A percentile compares a stretch with the other conserved stretches of the same genome.
Evolutionary conservation across 2,329 filamentous ascomycete species (phyloP).

Genomic region (Fusarium cicatricum): DNA sequence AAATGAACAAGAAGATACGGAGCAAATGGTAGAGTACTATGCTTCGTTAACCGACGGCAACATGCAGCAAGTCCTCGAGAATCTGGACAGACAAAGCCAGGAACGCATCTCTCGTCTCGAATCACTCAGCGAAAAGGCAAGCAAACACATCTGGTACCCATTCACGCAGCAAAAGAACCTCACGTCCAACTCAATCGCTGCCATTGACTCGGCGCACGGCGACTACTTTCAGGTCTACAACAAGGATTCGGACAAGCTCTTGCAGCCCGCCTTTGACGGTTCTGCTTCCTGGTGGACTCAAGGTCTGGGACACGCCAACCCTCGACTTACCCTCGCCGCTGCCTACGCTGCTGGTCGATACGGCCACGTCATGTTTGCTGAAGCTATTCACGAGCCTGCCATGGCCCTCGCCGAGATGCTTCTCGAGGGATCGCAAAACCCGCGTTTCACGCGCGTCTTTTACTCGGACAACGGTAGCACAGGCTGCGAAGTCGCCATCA

Average conservation of each 20-base stretch:
- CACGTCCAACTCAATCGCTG: slow-evolving; percentile 68
- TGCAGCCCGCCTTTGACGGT: slow-evolving; percentile 75
- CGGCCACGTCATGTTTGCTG: slow-evolving; percentile 89
- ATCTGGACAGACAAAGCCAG: slow-evolving; percentile 62
- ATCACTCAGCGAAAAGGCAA: slow-evolving; percentile 67
- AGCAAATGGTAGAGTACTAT: slow-evolving; percentile 73
- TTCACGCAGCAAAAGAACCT: slow-evolving; percentile 82
- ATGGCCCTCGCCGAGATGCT: slow-evolving; percentile 72
- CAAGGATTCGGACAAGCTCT: slow-evolving; percentile 7
- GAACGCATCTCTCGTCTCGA: slow-evolving; percentile 66
- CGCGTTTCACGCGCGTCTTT: slow-evolving; percentile 75
- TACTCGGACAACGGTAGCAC: slow-evolving; percentile 88
- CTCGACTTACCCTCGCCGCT: slow-evolving; percentile 74
- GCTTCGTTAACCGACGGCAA: slow-evolving; percentile 50
- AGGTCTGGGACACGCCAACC: slow-evolving; percentile 82
- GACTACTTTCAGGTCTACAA: slow-evolving; percentile 75
- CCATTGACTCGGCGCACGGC: slow-evolving; percentile 82
- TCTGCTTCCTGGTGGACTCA: slow-evolving; percentile 95
- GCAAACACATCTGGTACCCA: slow-evolving; percentile 80
- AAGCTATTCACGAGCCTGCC: slow-evolving; percentile 80
- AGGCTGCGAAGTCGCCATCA: slow-evolving; percentile 82
- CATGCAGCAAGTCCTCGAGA: slow-evolving; percentile 56
- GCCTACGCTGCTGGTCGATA: slow-evolving; percentile 85
- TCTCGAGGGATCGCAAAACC: slow-evolving; percentile 66
- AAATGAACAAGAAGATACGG: slow-evolving; percentile 56